A percentile compares a stretch with the other conserved stretches of the same genome.
Conservation (phyloP, 148 eudicot species). For the Agrostemma githago region DNA sequence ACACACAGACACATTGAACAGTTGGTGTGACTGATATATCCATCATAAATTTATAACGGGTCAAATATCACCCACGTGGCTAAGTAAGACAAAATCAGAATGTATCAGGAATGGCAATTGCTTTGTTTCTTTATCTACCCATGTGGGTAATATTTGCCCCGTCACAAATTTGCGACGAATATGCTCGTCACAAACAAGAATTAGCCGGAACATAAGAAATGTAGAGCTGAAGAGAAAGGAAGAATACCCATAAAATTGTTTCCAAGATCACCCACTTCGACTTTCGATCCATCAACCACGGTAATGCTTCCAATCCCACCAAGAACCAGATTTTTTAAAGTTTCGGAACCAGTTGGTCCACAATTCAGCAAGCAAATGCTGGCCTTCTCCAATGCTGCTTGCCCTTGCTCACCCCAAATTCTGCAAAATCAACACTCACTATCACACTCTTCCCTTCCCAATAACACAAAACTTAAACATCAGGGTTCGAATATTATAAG, state of each 20-base stretch:
- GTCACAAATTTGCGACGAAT: too few species aligned
- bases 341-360: slow-evolving; percentile 95
- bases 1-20: neutral
- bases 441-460: slow-evolving; percentile 1
- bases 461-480: neutral
- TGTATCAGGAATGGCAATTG: too few species aligned
- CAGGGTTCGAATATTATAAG: neutral
- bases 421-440: slow-evolving; percentile 36
- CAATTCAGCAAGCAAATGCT: slow-evolving; percentile 91
- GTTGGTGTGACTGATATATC: too few species aligned
- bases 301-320: slow-evolving; percentile 94
- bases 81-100: too few species aligned
- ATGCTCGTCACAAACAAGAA: too few species aligned
- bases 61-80: too few species aligned
- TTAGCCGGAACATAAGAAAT: slow-evolving; percentile 1
- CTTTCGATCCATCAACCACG: slow-evolving; percentile 82
- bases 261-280: slow-evolving; percentile 85
- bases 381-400: slow-evolving; percentile 85
- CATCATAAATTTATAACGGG: too few species aligned
- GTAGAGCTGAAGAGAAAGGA: slow-evolving; percentile 17
- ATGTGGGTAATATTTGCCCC: too few species aligned
- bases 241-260: slow-evolving; percentile 83
- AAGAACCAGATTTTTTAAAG: slow-evolving; percentile 86
- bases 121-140: too few species aligned
- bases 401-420: slow-evolving; percentile 99